Percentiles rank a stretch among this genome's conserved stretches.
Conservation (phyloP, 2,329 filamentous ascomycete species). For the Trichophyton benhamiae region DNA sequence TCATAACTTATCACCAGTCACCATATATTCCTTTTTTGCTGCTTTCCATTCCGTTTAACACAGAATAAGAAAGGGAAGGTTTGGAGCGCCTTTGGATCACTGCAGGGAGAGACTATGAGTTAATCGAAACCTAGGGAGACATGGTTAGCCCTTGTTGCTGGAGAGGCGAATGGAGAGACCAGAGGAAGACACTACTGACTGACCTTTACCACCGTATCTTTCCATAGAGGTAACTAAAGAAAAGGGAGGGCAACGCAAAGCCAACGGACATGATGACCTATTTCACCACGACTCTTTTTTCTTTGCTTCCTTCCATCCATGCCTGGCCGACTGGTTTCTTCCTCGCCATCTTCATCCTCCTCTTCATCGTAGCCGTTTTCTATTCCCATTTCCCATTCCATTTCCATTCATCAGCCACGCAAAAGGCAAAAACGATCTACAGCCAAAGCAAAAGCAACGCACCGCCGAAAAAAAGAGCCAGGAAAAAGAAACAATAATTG, state of each 20-base stretch:
- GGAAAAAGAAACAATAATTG: not conserved
- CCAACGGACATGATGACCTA: not conserved
- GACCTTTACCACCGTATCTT: not conserved
- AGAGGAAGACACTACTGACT: not conserved
- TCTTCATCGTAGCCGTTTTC: not conserved
- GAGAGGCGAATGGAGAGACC: not conserved
- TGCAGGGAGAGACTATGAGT: not conserved
- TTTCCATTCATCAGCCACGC: not conserved
- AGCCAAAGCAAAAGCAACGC: not conserved
- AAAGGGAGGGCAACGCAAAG: too few species aligned
- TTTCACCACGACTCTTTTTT: not conserved
- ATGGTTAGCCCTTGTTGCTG: not conserved
- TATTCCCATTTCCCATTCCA: not conserved
- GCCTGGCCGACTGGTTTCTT: not conserved
- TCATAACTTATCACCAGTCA: not conserved
- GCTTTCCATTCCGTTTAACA: not conserved
- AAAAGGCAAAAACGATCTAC: conserved; percentile 1
- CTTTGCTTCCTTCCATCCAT: not conserved
- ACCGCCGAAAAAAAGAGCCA: not conserved
- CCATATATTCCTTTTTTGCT: conserved; percentile 2
- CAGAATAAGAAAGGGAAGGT: not conserved
- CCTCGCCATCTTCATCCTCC: not conserved
- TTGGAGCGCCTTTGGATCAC: not conserved
- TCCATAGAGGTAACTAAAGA: not conserved
- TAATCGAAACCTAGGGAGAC: conserved; percentile 3